Percentiles rank a stretch among this genome's conserved stretches.
phyloP scores from a whole-genome alignment of 176 grass and related monocot species.

The Eragrostis curvula region DNA sequence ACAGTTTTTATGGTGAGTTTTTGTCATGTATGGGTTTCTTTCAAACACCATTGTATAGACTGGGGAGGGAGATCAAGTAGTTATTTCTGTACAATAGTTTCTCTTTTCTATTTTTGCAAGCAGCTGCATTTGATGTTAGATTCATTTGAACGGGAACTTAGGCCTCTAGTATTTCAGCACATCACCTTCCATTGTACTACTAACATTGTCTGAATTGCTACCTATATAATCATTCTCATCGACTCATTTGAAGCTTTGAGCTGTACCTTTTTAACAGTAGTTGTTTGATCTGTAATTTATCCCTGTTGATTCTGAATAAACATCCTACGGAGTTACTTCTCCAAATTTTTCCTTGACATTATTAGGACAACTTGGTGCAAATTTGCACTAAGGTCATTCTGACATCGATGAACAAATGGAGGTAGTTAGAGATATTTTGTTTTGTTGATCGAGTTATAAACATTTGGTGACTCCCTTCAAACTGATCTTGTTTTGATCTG shows the following conservation, averaged over 20 bases:
- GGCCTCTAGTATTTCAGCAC: constrained; percentile 44
- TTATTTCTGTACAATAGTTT: constrained; percentile 77
- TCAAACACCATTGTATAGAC: constrained; percentile 51
- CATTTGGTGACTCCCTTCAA: background rate
- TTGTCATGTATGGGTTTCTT: constrained; percentile 65
- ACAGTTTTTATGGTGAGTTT: constrained; percentile 51
- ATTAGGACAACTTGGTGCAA: background rate
- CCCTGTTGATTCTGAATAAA: background rate
- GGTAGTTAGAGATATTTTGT: background rate
- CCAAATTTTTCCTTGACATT: background rate
- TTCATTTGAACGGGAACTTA: constrained; percentile 47
- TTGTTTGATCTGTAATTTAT: background rate
- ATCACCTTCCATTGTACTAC: constrained; percentile 43
- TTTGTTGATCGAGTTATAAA: background rate
- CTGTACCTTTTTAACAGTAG: background rate
- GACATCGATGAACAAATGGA: background rate
- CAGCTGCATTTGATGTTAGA: constrained; percentile 48
- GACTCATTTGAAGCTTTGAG: constrained; percentile 29
- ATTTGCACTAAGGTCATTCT: background rate
- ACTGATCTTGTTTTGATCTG: background rate
- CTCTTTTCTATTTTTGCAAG: constrained; percentile 51
- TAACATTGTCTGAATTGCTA: constrained; percentile 28
- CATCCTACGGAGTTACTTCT: background rate
- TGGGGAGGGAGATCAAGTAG: constrained; percentile 56
- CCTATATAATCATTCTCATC: constrained; percentile 36